These are phyloP conservation scores for Triticum dicoccoides DNA, from an alignment of 176 grass and related monocot species.

Conservation along the genomic window DNA sequence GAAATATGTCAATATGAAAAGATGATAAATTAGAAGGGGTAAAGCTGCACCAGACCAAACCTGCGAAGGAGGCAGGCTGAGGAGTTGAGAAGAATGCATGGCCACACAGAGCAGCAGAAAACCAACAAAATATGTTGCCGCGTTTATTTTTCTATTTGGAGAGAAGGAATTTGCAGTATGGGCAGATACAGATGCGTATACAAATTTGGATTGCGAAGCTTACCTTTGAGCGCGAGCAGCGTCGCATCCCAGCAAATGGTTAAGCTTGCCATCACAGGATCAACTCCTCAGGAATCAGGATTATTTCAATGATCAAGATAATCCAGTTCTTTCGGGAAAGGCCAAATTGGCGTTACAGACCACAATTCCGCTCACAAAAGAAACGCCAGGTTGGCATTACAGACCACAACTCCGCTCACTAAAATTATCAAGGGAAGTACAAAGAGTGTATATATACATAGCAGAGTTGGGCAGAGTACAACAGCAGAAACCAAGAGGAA, in stretches of 20 bases:
- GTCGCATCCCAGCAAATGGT: constrained; percentile 33
- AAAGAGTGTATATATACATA: not conserved
- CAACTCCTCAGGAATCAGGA: constrained; percentile 45
- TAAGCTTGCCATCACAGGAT: constrained; percentile 45
- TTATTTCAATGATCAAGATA: constrained; percentile 13
- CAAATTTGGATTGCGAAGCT: constrained; percentile 48
- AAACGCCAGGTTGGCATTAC: not conserved
- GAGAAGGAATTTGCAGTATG: constrained; percentile 1
- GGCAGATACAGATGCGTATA: constrained; percentile 2
- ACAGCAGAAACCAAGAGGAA: not conserved
- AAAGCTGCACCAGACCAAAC: constrained; percentile 18
- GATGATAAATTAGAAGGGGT: not conserved
- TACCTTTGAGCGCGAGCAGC: constrained; percentile 39
- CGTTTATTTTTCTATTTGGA: not conserved
- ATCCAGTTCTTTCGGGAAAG: constrained; percentile 10
- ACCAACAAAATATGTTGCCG: not conserved
- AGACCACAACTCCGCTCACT: not conserved
- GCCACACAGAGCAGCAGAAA: constrained; percentile 10
- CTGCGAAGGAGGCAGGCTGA: constrained; percentile 18
- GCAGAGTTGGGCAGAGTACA: not conserved
- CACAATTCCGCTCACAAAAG: not conserved
- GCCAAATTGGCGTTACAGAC: constrained; percentile 24
- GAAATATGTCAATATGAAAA: not conserved
- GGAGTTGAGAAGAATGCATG: constrained; percentile 6
- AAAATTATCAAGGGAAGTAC: not conserved